Conservation (phyloP, 805 yeast genomes). For the Saccharomycopsis lassenensis region DNA sequence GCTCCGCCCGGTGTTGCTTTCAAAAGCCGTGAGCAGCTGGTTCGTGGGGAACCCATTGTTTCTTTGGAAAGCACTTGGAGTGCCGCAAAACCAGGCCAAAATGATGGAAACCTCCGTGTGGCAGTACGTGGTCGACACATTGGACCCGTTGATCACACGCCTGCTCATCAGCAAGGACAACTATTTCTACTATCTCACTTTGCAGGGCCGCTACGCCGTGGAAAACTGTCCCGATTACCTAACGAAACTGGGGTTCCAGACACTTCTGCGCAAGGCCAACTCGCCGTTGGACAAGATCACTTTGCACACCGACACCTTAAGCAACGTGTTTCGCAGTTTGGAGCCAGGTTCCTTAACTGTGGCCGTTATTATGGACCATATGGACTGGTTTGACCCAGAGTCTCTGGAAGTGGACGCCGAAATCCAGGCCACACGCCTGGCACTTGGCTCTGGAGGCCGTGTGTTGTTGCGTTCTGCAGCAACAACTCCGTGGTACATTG, state of each 20-base stretch:
- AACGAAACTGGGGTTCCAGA: constrained; percentile 41
- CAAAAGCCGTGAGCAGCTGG: constrained; percentile 54
- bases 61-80: constrained; percentile 85
- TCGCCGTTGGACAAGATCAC: constrained; percentile 61
- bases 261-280: constrained; percentile 19
- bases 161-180: constrained; percentile 60
- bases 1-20: constrained; percentile 60
- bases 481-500: constrained; percentile 65
- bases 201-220: constrained; percentile 48
- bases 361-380: constrained; percentile 82
- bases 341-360: constrained; percentile 53
- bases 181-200: constrained; percentile 64
- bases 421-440: constrained; percentile 49
- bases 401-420: constrained; percentile 57
- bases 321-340: constrained; percentile 62
- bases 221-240: constrained; percentile 70
- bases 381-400: constrained; percentile 79
- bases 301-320: constrained; percentile 69
- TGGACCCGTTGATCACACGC: constrained; percentile 61
- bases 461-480: constrained; percentile 73
- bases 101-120: constrained; percentile 68
- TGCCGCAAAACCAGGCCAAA: constrained; percentile 72
- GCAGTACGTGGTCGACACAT: constrained; percentile 63
- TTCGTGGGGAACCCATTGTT: constrained; percentile 77
- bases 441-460: constrained; percentile 57